These are phyloP conservation scores for Tylopilus cervinicoccineus DNA, from an alignment of 768 basidiomycete species.

Conservation along the genomic window DNA sequence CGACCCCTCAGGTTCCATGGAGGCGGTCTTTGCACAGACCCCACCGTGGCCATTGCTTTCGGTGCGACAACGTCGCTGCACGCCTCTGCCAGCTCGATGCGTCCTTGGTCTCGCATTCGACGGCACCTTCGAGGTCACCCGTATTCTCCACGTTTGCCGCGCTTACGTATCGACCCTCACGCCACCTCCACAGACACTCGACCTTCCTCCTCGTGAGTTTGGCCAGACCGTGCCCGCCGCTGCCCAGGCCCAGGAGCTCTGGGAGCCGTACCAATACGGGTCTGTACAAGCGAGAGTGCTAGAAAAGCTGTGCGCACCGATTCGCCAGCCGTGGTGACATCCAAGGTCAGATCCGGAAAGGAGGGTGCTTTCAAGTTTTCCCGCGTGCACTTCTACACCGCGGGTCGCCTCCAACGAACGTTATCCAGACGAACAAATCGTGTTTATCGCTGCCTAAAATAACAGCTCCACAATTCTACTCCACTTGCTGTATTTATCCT, in stretches of 20 bases:
- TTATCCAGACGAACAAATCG: background rate
- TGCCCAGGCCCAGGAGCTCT: conserved; percentile 38
- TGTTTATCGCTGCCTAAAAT: background rate
- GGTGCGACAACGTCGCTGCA: background rate
- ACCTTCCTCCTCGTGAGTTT: conserved; percentile 37
- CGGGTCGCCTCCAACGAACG: too few species aligned
- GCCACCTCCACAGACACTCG: background rate
- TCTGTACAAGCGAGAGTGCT: conserved; percentile 49
- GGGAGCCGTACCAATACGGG: conserved; percentile 25
- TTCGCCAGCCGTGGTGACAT: conserved; percentile 49
- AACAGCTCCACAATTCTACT: background rate
- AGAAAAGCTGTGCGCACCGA: conserved; percentile 47
- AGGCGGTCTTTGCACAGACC: too few species aligned
- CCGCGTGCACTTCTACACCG: too few species aligned
- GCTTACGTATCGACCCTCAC: background rate
- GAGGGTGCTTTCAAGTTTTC: conserved; percentile 52
- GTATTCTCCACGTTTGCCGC: background rate
- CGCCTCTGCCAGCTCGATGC: conserved; percentile 53
- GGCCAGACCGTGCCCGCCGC: conserved; percentile 49
- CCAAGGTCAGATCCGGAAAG: conserved; percentile 54
- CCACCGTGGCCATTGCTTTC: too few species aligned
- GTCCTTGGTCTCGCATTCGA: conserved; percentile 63
- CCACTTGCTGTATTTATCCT: background rate
- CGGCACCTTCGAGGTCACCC: conserved; percentile 42
- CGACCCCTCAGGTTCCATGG: too few species aligned